Base-by-base conservation (phyloP, 345 rosid species). In the rapeseed (Brassica napus) region DNA sequence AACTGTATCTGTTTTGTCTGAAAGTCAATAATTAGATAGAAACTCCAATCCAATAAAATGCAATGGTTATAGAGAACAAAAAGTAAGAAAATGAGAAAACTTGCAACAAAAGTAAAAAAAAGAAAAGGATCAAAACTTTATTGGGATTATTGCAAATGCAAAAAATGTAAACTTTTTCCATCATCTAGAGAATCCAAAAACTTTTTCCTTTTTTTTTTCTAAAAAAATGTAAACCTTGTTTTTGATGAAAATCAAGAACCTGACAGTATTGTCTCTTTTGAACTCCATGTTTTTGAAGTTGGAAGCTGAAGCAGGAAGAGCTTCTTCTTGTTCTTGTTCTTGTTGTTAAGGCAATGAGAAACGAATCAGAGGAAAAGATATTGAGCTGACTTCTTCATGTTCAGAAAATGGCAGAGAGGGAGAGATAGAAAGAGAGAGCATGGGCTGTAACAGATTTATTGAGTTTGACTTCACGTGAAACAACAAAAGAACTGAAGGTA, bases 241-340 rank as follows among this genome's bases (percentile, higher is more conserved):
- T 32, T 71, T 52, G 60, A 70, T 59, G 37, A 66, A 54, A 65
- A 82, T 49, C 37, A 4, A 75, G 23, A 71, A 87, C 93, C 92
- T 88, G 83, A 89, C 88, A 69, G 83, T 77, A 66, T 82, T 90
- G 81, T 82, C 85, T 71, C 84, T 85, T 68, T 86, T 84, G 52
- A 83, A 82, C 70, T 83, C 87, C 93, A 87, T 89, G 68, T n/a
- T 66, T 73, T 12, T n/a, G 6, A 26, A 78, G 44, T 6, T 8
- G 31, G 14, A 10, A 74, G 18, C 49, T 74, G 57, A 75, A 65
- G 7, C 34, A 68, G 68, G 61, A 71, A 58, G 14, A 74, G 68
- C 18, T 39, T 66, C 23, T 66, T 21, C 30, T 32, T 70, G 44
- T 71, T 70, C 24, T 23, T 23, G 24, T 23, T 7, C 42, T 65